A percentile compares a stretch with the other conserved stretches of the same genome.
Evolutionary conservation across 371 early-diverging fungal genomes (phyloP).

Genomic region (Mortierella sp.): DNA sequence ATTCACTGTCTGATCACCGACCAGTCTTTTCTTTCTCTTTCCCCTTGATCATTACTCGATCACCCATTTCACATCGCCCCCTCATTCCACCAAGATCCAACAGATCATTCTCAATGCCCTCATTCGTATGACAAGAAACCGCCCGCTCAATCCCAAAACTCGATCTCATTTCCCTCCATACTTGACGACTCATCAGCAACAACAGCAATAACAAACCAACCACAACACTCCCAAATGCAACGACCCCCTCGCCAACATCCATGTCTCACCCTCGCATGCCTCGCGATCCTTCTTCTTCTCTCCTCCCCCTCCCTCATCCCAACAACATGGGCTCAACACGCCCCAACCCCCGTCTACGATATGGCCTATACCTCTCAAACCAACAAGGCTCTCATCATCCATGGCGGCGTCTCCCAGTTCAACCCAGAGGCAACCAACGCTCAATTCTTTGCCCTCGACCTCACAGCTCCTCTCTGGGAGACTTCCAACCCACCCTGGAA

Average conservation of each 20-base stretch:
- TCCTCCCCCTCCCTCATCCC: background rate
- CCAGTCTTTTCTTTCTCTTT: background rate
- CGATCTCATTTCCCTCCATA: background rate
- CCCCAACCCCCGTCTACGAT: background rate
- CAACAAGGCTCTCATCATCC: slow-evolving; percentile 8
- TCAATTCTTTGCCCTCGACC: slow-evolving; percentile 1
- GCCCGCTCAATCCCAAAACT: background rate
- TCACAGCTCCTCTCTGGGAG: background rate
- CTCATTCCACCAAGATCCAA: background rate
- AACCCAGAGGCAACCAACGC: background rate
- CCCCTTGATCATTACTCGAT: background rate
- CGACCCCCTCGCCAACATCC: background rate
- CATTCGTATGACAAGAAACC: slow-evolving; percentile 10
- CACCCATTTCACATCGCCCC: background rate
- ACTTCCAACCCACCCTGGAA: background rate
- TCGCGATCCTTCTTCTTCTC: background rate
- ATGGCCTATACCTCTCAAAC: background rate
- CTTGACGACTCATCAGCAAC: background rate
- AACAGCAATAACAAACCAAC: background rate
- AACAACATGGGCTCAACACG: background rate
- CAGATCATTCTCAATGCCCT: background rate
- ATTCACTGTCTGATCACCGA: background rate
- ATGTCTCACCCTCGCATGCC: background rate
- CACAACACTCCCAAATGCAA: background rate
- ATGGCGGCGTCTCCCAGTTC: background rate